Evolutionary conservation across 176 grass and related monocot genomes (phyloP), one percentile per base, ranked within the genome.

Genomic region (Rhynchospora tenuis): DNA sequence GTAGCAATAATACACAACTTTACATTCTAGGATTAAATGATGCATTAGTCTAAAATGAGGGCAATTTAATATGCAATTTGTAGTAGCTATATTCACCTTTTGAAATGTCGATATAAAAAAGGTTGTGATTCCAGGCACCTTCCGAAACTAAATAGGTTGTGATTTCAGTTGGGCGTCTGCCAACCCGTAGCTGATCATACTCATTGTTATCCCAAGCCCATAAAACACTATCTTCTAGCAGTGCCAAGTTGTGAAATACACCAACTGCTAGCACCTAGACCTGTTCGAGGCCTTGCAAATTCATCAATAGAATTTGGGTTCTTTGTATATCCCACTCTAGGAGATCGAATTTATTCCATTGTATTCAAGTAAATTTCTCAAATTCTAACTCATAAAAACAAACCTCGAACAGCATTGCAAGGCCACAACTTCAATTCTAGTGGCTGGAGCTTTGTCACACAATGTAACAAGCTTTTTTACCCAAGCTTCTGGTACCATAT

Each of bases 121-220:
- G n/a, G n/a, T n/a, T n/a, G n/a, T n/a, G n/a, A n/a, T n/a, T n/a
- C n/a, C n/a, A n/a, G n/a, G n/a, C n/a, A n/a, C n/a, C n/a, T n/a
- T n/a, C n/a, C n/a, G n/a, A n/a, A n/a, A n/a, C n/a, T n/a, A n/a
- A 62, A 98, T 88, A 1, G 96, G 96, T 57, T 93, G 91, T 7
- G 96, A 98, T 81, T 89, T 91, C 54, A 93, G 96, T 80, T 98
- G 92, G 43, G 95, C 95, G 87, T 98, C 96, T n/a, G 61, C 92
- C 91, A 50, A 71, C 95, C 23, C 95, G 92, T 61, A 98, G 86
- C 64, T 98, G 95, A 29, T 93, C 95, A 68, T 98, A 98, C 71
- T 98, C 95, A 81, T 98, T 98, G 74, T 87, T 98, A 60, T 93
- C 95, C 95, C 95, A 98, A 19, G 92, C 95, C 96, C 93, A 98